These are phyloP conservation scores for Monosporascus sp. DNA, from an alignment of 2,329 filamentous ascomycete genomes.

Conservation along the genomic window DNA sequence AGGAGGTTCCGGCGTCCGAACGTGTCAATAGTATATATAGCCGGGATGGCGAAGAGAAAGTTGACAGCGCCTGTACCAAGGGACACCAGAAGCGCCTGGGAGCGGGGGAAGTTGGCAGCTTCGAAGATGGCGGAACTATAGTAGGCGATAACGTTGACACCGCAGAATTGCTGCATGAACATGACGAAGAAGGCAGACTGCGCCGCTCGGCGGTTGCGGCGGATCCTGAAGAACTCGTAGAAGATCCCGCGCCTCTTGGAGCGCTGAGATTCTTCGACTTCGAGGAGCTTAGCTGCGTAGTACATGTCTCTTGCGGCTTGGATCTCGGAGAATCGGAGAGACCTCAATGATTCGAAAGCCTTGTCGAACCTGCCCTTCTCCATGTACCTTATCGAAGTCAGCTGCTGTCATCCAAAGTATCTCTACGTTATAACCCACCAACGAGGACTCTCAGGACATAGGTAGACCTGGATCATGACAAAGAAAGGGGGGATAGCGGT, in stretches of 20 bases:
- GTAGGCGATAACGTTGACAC: conserved; percentile 45
- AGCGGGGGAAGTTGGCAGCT: conserved; percentile 33
- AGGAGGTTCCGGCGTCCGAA: conserved; percentile 58
- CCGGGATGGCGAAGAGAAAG: conserved; percentile 62
- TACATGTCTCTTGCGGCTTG: conserved; percentile 47
- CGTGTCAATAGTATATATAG: conserved; percentile 62
- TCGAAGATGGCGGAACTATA: conserved; percentile 43
- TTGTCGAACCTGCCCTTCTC: conserved; percentile 38
- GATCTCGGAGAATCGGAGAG: conserved; percentile 43
- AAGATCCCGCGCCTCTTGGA: conserved; percentile 1
- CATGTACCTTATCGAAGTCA: conserved; percentile 29
- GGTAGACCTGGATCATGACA: conserved; percentile 31
- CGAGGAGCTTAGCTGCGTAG: conserved; percentile 36
- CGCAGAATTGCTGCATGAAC: conserved; percentile 60
- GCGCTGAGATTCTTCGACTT: conserved; percentile 39
- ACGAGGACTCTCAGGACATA: conserved; percentile 43
- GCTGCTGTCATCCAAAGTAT: not conserved
- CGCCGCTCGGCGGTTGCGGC: conserved; percentile 55
- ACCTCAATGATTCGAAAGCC: conserved; percentile 40
- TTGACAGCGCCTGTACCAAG: conserved; percentile 50
- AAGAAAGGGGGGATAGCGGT: conserved; percentile 54
- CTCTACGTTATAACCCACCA: conserved; percentile 18
- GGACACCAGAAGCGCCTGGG: conserved; percentile 35
- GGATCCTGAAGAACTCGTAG: conserved; percentile 50
- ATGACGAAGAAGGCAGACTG: conserved; percentile 64